Evolutionary conservation across 805 yeast species (phyloP).

Genomic region (Martiniozyma abietophila): DNA sequence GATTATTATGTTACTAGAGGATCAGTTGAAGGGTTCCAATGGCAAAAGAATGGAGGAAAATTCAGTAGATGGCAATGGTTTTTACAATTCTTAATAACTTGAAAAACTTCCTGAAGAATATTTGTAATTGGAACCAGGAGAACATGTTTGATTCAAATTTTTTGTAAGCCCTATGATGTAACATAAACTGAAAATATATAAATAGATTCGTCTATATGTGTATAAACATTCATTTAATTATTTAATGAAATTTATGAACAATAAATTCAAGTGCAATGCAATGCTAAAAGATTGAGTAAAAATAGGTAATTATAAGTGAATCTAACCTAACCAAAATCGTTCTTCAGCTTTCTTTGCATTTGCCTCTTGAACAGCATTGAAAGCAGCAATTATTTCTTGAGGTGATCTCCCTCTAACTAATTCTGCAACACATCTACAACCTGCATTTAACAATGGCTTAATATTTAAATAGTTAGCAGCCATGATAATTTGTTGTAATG

Average conservation of each 20-base stretch:
- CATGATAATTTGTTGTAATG: conserved; percentile 59
- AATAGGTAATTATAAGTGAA: too few relatives aligned
- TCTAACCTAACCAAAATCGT: too few relatives aligned
- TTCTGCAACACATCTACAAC: conserved; percentile 69
- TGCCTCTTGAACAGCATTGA: conserved; percentile 40
- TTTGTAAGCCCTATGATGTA: too few relatives aligned
- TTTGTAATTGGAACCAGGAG: not conserved
- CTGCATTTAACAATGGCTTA: conserved; percentile 58
- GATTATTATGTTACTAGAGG: not conserved
- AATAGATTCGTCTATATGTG: too few relatives aligned
- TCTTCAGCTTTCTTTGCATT: not conserved
- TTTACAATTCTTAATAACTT: not conserved
- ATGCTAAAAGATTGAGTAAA: too few relatives aligned
- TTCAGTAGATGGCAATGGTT: conserved; percentile 5
- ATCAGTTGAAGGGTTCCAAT: conserved; percentile 2
- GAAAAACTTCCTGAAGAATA: not conserved
- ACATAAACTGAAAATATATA: too few relatives aligned
- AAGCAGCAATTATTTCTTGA: conserved; percentile 63
- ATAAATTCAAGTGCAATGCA: too few relatives aligned
- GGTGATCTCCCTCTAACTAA: conserved; percentile 68
- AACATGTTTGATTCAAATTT: too few relatives aligned
- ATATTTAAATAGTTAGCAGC: conserved; percentile 76
- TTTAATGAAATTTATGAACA: too few relatives aligned
- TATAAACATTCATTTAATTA: too few relatives aligned
- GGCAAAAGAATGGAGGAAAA: not conserved